Evolutionary conservation across 257 asterid species (phyloP).

Genomic region (Nemophila menziesii): DNA sequence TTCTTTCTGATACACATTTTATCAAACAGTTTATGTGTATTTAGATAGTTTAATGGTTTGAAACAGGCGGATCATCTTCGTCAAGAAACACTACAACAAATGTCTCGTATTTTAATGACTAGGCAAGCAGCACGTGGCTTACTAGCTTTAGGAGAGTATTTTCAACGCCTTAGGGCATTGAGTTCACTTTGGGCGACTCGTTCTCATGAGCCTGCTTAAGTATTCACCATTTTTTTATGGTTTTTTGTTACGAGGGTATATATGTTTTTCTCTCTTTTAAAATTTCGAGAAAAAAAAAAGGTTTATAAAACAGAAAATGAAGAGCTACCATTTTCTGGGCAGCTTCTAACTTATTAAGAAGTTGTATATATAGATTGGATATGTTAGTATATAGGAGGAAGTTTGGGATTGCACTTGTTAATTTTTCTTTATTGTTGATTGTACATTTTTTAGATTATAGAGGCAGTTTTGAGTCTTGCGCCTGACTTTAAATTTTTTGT

Average conservation of each 20-base stretch:
- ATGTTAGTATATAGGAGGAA: slow-evolving; percentile 29
- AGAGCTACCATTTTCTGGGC: slow-evolving; percentile 32
- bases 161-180: slow-evolving; percentile 27
- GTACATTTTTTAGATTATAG: slow-evolving; percentile 6
- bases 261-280: slow-evolving; percentile 4
- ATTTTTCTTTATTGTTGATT: slow-evolving; percentile 4
- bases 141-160: slow-evolving; percentile 30
- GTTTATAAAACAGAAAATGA: slow-evolving; percentile 14
- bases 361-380: slow-evolving; percentile 35
- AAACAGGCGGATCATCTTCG: slow-evolving; percentile 37
- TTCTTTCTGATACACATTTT: background rate
- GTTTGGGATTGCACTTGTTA: slow-evolving; percentile 17
- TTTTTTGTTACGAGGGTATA: no score
- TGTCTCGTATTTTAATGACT: slow-evolving; percentile 20
- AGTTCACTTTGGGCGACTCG: slow-evolving; percentile 24
- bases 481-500: background rate
- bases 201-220: slow-evolving; percentile 24
- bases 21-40: background rate
- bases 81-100: slow-evolving; percentile 25
- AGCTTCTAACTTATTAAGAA: slow-evolving; percentile 29
- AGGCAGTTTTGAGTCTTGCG: slow-evolving; percentile 11
- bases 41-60: background rate
- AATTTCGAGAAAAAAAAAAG: background rate
- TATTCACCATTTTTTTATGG: slow-evolving; percentile 4
- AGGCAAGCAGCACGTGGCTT: slow-evolving; percentile 31